Percentiles rank a stretch among this genome's conserved stretches.
Conservation (phyloP, 176 grass and related monocot genomes). For the Phragmites australis region DNA sequence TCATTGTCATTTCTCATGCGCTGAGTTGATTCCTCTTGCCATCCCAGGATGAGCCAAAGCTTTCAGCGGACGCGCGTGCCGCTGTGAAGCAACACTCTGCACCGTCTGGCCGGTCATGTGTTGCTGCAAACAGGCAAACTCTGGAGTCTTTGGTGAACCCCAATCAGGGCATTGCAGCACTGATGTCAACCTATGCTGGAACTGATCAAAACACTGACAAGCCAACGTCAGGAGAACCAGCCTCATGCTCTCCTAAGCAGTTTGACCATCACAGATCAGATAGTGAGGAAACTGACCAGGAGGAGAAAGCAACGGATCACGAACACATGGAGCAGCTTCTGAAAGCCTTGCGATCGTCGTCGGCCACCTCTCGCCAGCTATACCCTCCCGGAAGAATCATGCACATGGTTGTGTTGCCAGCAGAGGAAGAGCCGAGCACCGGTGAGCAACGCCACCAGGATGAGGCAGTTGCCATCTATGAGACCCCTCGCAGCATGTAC, state of each 20-base stretch:
- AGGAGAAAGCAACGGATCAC: slow-evolving; percentile 30
- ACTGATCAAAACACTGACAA: not conserved
- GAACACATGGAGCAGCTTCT: slow-evolving; percentile 25
- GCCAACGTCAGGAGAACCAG: not conserved
- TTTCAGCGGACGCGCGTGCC: not conserved
- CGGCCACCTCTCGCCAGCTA: slow-evolving; percentile 29
- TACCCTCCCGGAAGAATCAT: slow-evolving; percentile 82
- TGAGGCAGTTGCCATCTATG: slow-evolving; percentile 46
- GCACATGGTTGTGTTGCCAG: slow-evolving; percentile 68
- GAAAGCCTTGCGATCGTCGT: not conserved
- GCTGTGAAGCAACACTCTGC: slow-evolving; percentile 29
- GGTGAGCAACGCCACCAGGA: not conserved
- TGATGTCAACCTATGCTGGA: not conserved
- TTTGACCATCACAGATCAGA: not conserved
- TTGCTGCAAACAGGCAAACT: not conserved
- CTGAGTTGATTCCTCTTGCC: not conserved
- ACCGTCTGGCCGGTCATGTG: slow-evolving; percentile 31
- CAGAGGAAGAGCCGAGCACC: not conserved
- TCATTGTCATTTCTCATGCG: not conserved
- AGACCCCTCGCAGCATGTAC: slow-evolving; percentile 65
- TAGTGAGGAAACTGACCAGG: not conserved
- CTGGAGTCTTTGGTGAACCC: not conserved
- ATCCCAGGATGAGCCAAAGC: slow-evolving; percentile 34
- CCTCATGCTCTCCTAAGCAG: not conserved
- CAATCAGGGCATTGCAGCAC: not conserved